These are phyloP conservation scores for Asterophora parasitica DNA, from an alignment of 768 basidiomycete genomes.

Conservation along the genomic window DNA sequence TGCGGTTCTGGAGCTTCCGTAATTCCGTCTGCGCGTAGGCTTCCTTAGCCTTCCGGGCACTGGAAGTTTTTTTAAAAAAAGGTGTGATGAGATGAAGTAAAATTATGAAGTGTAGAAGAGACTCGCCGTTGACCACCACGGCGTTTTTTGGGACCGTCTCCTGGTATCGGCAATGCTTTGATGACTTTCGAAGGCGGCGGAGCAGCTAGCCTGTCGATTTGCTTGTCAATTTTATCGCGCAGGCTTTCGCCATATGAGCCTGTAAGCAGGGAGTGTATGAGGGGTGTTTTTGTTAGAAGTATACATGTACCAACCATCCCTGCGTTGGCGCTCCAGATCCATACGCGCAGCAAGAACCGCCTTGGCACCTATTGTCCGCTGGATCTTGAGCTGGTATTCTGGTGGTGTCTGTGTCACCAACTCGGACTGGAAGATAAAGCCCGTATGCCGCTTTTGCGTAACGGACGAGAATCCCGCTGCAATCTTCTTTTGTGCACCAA, in stretches of 20 bases:
- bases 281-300: background rate
- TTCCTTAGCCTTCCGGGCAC: slow-evolving; percentile 97
- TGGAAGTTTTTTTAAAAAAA: too few relatives aligned
- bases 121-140: slow-evolving; percentile 88
- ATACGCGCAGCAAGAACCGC: slow-evolving; percentile 86
- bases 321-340: slow-evolving; percentile 80
- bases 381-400: slow-evolving; percentile 88
- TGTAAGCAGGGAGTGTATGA: slow-evolving; percentile 20
- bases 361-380: slow-evolving; percentile 92
- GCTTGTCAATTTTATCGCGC: slow-evolving; percentile 87
- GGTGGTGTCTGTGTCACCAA: slow-evolving; percentile 79
- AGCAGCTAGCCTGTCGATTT: slow-evolving; percentile 85
- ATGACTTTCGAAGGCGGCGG: slow-evolving; percentile 91
- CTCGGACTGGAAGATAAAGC: slow-evolving; percentile 94
- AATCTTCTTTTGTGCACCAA: slow-evolving; percentile 93
- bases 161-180: slow-evolving; percentile 91
- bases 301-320: slow-evolving; percentile 59
- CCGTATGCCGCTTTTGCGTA: slow-evolving; percentile 87
- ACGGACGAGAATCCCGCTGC: slow-evolving; percentile 86
- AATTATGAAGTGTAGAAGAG: slow-evolving; percentile 7
- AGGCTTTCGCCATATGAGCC: slow-evolving; percentile 78
- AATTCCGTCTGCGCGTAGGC: slow-evolving; percentile 96
- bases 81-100: background rate
- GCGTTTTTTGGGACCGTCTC: slow-evolving; percentile 93
- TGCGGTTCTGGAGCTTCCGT: slow-evolving; percentile 93